Percentiles rank a stretch among this genome's conserved stretches.
phyloP scores from a whole-genome alignment of 306 rosid species.

The Dalbergia oliveri region DNA sequence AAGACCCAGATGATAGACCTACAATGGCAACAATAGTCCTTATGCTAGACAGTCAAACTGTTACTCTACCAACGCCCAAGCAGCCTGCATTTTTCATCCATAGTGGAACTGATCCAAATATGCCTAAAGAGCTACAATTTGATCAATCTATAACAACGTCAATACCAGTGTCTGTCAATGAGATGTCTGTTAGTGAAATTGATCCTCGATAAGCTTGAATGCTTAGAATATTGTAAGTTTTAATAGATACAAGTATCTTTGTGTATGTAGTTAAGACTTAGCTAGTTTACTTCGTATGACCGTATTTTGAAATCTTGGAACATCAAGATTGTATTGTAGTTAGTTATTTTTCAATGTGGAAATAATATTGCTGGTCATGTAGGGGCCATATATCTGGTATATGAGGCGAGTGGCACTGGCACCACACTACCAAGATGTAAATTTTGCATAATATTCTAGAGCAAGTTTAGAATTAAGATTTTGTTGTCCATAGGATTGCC shows the following conservation, averaged over 20 bases:
- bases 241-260: neutral
- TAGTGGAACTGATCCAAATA: constrained; percentile 37
- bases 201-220: constrained; percentile 41
- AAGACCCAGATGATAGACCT: constrained; percentile 51
- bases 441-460: neutral
- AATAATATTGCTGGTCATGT: constrained; percentile 1
- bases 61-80: constrained; percentile 41
- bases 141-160: constrained; percentile 36
- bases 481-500: neutral
- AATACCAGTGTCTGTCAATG: constrained; percentile 31
- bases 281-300: neutral
- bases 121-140: constrained; percentile 26
- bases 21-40: too few species aligned
- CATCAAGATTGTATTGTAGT: neutral
- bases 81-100: constrained; percentile 41
- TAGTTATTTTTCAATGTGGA: constrained; percentile 11
- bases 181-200: constrained; percentile 41
- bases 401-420: neutral
- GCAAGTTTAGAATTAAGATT: neutral
- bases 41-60: constrained; percentile 29
- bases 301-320: neutral
- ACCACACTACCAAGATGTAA: neutral
- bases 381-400: neutral
- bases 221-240: neutral
- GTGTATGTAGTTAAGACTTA: neutral